A percentile compares a stretch with the other conserved stretches of the same genome.
phyloP scores from a whole-genome alignment of 305 asterid genomes.

The Lippia alba region DNA sequence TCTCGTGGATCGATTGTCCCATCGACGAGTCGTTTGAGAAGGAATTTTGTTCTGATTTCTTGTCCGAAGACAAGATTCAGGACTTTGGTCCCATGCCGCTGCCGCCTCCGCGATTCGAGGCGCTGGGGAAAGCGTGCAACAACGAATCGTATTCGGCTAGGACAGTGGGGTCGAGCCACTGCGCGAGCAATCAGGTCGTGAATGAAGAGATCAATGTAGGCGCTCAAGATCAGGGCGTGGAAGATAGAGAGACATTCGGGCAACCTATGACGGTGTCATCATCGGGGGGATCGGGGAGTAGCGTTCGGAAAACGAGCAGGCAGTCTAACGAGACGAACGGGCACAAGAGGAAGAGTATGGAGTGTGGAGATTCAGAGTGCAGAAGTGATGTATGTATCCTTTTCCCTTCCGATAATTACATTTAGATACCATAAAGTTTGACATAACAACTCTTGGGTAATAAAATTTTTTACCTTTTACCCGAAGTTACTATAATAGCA shows the following conservation, averaged over 20 bases:
- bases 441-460: too few relatives aligned
- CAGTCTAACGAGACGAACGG: slow-evolving; percentile 45
- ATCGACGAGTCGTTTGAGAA: slow-evolving; percentile 69
- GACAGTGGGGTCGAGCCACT: slow-evolving; percentile 72
- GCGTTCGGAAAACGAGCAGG: slow-evolving; percentile 57
- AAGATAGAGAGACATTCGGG: slow-evolving; percentile 41
- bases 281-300: slow-evolving; percentile 73
- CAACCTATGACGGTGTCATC: slow-evolving; percentile 59
- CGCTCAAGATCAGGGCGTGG: slow-evolving; percentile 40
- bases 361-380: slow-evolving; percentile 68
- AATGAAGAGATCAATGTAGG: slow-evolving; percentile 40
- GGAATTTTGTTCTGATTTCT: slow-evolving; percentile 59
- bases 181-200: slow-evolving; percentile 73
- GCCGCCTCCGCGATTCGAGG: slow-evolving; percentile 52
- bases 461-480: too few relatives aligned
- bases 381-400: slow-evolving; percentile 62
- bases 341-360: slow-evolving; percentile 66
- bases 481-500: too few relatives aligned
- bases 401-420: neutral
- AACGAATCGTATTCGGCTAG: slow-evolving; percentile 38
- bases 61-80: slow-evolving; percentile 38
- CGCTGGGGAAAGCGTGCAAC: slow-evolving; percentile 12
- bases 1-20: slow-evolving; percentile 62
- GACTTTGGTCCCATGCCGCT: slow-evolving; percentile 26
- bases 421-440: too few relatives aligned